Evolutionary conservation across 2,329 filamentous ascomycete genomes (phyloP), one percentile per base, ranked within the genome.

Genomic region (Talaromyces sp.): DNA sequence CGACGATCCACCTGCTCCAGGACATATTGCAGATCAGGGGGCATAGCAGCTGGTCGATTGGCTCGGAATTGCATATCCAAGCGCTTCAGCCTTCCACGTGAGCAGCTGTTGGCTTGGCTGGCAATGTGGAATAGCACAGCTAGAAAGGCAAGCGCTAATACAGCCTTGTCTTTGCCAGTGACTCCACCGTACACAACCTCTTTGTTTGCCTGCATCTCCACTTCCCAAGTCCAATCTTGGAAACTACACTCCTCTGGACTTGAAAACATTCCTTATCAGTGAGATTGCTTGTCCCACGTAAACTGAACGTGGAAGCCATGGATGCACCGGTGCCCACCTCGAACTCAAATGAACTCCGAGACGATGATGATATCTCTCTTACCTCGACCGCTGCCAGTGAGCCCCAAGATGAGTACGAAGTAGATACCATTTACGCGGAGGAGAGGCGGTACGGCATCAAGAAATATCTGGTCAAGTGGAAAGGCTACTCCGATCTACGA

Each of bases 401-500:
- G 13, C 68, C 74, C 2, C 75, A 80, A 28, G 73, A 77, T 15
- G 81, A 84, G 63, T 88, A 82, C 68, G 73, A 78, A 2, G 81
- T 88, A 7, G 63, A 65, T 42, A 61, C 58, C n/a, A 60, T 65
- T 11, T 55, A 63, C 25, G 59, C 61, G 9, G 39, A 65, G 36
- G 32, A 59, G 9, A 52, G n/a, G 13, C 54, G 59, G n/a, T 27
- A 62, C 8, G 71, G 71, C 11, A 73, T 73, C 5, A 68, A 70
- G 17, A 72, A 68, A 27, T 91, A 85, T 68, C 79, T 92, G 1
- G 82, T 90, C 25, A 81, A 84, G 62, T 92, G 88, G 89, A 76
- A 78, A 28, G 81, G 77, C 1, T 92, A 88, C 67, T 76, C 80
- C 1, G 64, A 86, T 5, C 71, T 84, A n/a, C 72, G 82, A 61